Evolutionary conservation across 345 rosid species (phyloP).

Genomic region (Camelina sativa): DNA sequence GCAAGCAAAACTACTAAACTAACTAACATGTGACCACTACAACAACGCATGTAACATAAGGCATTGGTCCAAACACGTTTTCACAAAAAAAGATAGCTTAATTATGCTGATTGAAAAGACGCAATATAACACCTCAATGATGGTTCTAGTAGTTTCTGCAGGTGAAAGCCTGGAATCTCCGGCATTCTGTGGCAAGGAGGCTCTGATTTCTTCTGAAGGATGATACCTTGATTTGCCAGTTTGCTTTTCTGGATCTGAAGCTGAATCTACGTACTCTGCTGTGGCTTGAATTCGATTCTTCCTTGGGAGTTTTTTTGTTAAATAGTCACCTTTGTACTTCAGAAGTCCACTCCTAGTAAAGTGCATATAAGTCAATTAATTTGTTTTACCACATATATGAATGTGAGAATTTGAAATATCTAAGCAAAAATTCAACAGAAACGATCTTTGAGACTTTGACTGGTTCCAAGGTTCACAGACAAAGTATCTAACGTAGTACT

Average conservation of each 20-base stretch:
- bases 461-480: background rate
- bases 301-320: conserved; percentile 46
- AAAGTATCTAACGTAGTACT: conserved; percentile 1
- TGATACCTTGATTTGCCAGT: conserved; percentile 61
- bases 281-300: conserved; percentile 68
- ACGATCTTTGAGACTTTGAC: background rate
- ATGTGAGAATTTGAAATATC: conserved; percentile 11
- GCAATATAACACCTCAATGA: conserved; percentile 79
- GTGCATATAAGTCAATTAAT: conserved; percentile 6
- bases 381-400: background rate
- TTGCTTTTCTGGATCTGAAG: conserved; percentile 64
- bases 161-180: conserved; percentile 64
- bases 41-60: conserved; percentile 19
- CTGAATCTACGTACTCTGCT: conserved; percentile 61
- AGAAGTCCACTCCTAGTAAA: conserved; percentile 53
- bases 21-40: conserved; percentile 4
- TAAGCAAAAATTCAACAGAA: background rate
- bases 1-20: background rate
- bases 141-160: conserved; percentile 79
- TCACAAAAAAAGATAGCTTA: conserved; percentile 7
- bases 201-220: conserved; percentile 83
- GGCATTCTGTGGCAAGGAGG: conserved; percentile 46
- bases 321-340: conserved; percentile 46
- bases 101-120: conserved; percentile 30
- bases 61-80: conserved; percentile 3